These are phyloP conservation scores for Excoecaria agallocha DNA, from an alignment of 345 rosid species.

Conservation along the genomic window DNA sequence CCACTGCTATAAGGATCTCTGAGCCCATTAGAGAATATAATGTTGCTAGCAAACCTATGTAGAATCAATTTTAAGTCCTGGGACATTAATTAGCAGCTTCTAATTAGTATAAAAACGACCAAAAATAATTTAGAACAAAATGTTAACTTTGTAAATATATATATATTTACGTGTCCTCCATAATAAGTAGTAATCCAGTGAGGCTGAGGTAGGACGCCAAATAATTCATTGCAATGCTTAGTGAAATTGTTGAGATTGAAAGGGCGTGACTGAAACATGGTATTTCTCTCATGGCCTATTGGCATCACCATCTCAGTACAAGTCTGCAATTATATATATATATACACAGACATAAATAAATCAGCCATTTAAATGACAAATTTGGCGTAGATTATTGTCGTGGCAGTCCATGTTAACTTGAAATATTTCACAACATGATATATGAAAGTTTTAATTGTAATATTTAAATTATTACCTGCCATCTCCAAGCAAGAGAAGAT, in stretches of 20 bases:
- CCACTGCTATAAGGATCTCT: conserved; percentile 56
- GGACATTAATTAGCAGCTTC: neutral
- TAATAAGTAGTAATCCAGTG: conserved; percentile 68
- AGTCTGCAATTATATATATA: conserved; percentile 22
- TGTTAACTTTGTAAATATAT: neutral
- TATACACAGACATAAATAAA: neutral
- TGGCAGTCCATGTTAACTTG: too few species aligned
- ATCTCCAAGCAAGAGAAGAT: conserved; percentile 34
- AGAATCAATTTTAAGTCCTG: conserved; percentile 51
- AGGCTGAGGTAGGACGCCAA: conserved; percentile 62
- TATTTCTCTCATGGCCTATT: conserved; percentile 38
- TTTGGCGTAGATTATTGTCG: too few species aligned
- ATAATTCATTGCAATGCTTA: conserved; percentile 36
- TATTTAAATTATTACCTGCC: conserved; percentile 42
- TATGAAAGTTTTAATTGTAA: too few species aligned
- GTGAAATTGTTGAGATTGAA: conserved; percentile 39
- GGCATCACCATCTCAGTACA: conserved; percentile 76
- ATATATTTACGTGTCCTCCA: conserved; percentile 47
- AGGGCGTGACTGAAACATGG: conserved; percentile 58
- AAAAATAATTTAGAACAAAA: neutral
- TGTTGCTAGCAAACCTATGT: conserved; percentile 49
- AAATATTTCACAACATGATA: too few species aligned
- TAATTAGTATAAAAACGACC: neutral
- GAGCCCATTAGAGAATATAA: conserved; percentile 59
- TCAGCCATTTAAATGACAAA: neutral